phyloP scores from a whole-genome alignment of 1,284 basidiomycete species.

The Athelia psychrophila region DNA sequence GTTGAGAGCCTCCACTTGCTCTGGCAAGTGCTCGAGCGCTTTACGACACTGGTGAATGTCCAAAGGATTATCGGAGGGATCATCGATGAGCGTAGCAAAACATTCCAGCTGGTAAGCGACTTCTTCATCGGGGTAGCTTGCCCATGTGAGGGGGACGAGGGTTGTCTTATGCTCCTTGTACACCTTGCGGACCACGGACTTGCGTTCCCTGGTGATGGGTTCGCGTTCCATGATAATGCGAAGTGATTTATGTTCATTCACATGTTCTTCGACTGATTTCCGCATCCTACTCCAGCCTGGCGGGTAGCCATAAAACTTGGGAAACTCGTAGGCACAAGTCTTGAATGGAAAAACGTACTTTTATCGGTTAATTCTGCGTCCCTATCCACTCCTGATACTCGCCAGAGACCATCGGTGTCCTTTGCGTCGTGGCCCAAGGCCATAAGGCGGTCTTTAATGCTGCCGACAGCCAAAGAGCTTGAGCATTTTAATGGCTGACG shows the following conservation, averaged over 20 bases:
- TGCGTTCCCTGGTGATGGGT: constrained; percentile 5
- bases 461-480: background rate
- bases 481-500: no score
- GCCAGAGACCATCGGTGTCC: constrained; percentile 7
- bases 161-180: constrained; percentile 21
- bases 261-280: constrained; percentile 1
- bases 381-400: background rate
- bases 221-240: background rate
- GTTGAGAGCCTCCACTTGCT: background rate
- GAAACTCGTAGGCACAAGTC: background rate
- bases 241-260: background rate
- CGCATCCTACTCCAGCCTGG: background rate
- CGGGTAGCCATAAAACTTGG: background rate
- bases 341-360: background rate
- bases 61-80: background rate
- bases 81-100: constrained; percentile 19
- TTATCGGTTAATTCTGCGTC: background rate
- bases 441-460: background rate
- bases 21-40: background rate
- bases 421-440: background rate
- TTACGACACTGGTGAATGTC: background rate
- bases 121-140: constrained; percentile 18
- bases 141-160: constrained; percentile 23
- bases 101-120: constrained; percentile 13
- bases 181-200: constrained; percentile 6